Base-by-base conservation (phyloP, 352 stramenopile genomes). In the Globisporangium splendens region DNA sequence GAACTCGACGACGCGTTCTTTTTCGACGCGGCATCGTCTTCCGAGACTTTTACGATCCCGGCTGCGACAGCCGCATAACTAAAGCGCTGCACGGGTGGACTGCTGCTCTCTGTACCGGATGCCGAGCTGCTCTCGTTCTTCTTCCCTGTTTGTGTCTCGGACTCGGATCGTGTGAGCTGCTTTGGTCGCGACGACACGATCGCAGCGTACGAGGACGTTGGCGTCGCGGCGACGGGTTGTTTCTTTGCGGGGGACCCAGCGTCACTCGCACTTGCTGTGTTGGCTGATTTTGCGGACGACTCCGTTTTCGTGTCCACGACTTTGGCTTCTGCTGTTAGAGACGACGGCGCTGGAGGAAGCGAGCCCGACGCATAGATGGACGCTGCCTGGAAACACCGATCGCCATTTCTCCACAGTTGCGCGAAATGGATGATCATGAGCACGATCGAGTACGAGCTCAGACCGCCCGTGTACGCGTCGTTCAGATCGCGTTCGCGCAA, bases 361-460 rank as follows among this genome's bases (percentile, higher is more conserved):
- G 75, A 80, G 2, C 80, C 80, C 0, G 78, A 89, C 10, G 80
- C 80, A 54, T 89, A 91, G 46, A 91, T 73, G 22, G 80, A 71
- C 24, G 76, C 76, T 1, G 76, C 73, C 61, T 80, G 58, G 21
- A 86, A 86, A 46, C 76, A 86, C 38, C 50, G 59, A 2, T 79
- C 62, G 7, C 76, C 73, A 48, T 86, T 77, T 14, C 64, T 64
- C 75, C 83, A 88, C 22, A 95, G 61, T 62, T 91, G 73, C 44
- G 79, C 86, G 24, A 93, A 93, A 59, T 93, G 84, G 53, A 95
- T 86, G 55, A 97, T 82, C 91, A 97, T 97, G 8, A 97, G 73
- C 54, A 96, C 86, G n/a, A 97, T 71, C 22, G 88, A 95, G 66
- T 97, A 97, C 51, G 86, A 96, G 56, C 86, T 96, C 3, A 97